Evolutionary conservation across 768 basidiomycete species (phyloP).

Genomic region (Calocybe indica): DNA sequence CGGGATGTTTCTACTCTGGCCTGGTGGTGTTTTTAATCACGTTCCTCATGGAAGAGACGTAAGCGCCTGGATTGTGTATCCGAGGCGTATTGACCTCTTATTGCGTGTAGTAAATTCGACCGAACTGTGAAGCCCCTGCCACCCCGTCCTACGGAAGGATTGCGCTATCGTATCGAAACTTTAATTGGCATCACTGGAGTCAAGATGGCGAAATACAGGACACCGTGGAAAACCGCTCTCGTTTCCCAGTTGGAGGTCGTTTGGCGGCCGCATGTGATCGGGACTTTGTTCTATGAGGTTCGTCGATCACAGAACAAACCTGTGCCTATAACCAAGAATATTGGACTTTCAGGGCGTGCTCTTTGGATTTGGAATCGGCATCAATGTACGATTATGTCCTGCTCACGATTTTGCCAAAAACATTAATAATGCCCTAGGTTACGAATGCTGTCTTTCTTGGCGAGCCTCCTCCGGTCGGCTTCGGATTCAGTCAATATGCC

Average conservation of each 20-base stretch:
- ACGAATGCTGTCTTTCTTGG: slow-evolving; percentile 65
- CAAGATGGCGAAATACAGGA: slow-evolving; percentile 51
- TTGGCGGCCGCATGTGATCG: slow-evolving; percentile 58
- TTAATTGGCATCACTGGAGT: slow-evolving; percentile 59
- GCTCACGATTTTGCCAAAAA: background rate
- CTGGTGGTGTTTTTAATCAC: slow-evolving; percentile 51
- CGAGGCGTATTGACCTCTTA: background rate
- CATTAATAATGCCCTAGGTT: slow-evolving; percentile 28
- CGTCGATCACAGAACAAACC: slow-evolving; percentile 1
- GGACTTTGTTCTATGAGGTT: slow-evolving; percentile 49
- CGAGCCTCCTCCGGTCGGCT: slow-evolving; percentile 47
- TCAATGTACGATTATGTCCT: slow-evolving; percentile 35
- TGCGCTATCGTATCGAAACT: slow-evolving; percentile 50
- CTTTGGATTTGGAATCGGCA: slow-evolving; percentile 63
- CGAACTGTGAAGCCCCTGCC: slow-evolving; percentile 50
- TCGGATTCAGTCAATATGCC: slow-evolving; percentile 40
- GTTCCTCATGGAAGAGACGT: slow-evolving; percentile 67
- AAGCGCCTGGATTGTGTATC: slow-evolving; percentile 10
- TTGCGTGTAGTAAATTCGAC: slow-evolving; percentile 50
- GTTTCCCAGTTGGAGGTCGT: slow-evolving; percentile 43
- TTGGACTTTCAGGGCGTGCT: slow-evolving; percentile 32
- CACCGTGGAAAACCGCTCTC: slow-evolving; percentile 41
- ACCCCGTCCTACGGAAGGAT: slow-evolving; percentile 27
- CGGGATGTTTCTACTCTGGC: slow-evolving; percentile 52
- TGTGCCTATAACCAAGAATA: background rate